Base-by-base conservation (phyloP, 1,284 basidiomycete species). In the Chalciporus sp. region DNA sequence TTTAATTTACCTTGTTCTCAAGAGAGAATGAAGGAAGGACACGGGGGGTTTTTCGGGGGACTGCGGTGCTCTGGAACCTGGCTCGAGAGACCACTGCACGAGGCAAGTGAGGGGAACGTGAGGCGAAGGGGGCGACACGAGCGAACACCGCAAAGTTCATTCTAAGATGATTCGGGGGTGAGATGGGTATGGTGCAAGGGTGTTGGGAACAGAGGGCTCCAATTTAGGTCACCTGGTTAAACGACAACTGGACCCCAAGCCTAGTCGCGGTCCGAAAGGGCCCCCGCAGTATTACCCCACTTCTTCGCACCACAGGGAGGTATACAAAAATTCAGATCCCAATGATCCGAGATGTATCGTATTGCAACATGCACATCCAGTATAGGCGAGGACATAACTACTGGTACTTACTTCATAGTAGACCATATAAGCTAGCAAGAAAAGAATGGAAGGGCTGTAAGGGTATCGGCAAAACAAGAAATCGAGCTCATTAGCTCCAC, bases 1-100 rank as follows among this genome's bases (percentile, higher is more conserved):
- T 5, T 9, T 16, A 2, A 16, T 48, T 64, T 53, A 85, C 88
- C 77, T 90, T 91, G 64, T 79, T 79, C 62, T 83, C 75, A 72
- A 91, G 78, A 11, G 87, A 88, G 63, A 90, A 86, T 28, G 80
- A 76, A 14, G 84, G 79, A 43, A 90, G 76, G n/a, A 69, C 56
- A 26, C 70, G 66, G 11, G 65, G 68, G 60, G 68, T 37, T 58
- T 55, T 52, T 20, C 57, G 53, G 6, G 59, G 51, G 28, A 55
- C 52, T 7, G 61, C 52, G 9, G 62, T 64, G 55, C 62, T 65
- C 57, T 71, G 61, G 51, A 63, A 42, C 58, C 72, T 64, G 44
- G 48, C 40, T 6, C 53, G 57, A 14, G 54, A 57, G 14, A 57
- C 50, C 17, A 42, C 6, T 0, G 47, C 39, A 47, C 65, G 63